phyloP scores from a whole-genome alignment of 2,329 filamentous ascomycete genomes.

The Aspergillus intermedius region DNA sequence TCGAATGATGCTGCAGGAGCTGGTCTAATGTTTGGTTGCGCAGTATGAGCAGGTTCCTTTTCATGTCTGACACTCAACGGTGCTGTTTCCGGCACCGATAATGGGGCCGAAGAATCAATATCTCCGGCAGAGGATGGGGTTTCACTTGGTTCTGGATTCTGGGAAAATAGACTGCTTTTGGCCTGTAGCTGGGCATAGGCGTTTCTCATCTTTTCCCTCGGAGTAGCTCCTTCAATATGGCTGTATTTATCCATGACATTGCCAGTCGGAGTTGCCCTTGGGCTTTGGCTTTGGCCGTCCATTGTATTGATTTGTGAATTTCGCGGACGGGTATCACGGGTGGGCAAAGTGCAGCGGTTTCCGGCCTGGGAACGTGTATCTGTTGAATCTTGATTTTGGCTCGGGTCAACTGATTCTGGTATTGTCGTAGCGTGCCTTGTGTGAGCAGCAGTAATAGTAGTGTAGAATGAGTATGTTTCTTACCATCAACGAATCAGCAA shows the following conservation, averaged over 20 bases:
- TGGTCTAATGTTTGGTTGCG: constrained; percentile 16
- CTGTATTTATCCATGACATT: constrained; percentile 21
- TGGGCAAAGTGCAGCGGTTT: background rate
- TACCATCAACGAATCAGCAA: background rate
- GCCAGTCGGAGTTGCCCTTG: constrained; percentile 10
- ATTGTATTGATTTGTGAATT: constrained; percentile 7
- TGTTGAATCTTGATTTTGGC: background rate
- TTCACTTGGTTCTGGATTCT: constrained; percentile 21
- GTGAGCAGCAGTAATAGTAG: background rate
- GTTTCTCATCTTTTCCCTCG: constrained; percentile 26
- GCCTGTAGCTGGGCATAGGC: constrained; percentile 23
- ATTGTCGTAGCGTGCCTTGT: background rate
- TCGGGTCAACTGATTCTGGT: constrained; percentile 4
- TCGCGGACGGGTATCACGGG: background rate
- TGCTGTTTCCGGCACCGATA: constrained; percentile 22
- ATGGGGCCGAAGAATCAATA: constrained; percentile 28
- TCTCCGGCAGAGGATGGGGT: constrained; percentile 39
- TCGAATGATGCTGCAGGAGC: constrained; percentile 16
- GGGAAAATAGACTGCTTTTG: constrained; percentile 11
- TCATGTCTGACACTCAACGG: constrained; percentile 34
- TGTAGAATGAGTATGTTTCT: background rate
- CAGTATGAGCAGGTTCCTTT: constrained; percentile 19
- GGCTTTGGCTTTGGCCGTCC: constrained; percentile 14
- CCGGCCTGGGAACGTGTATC: background rate
- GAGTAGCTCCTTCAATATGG: constrained; percentile 23